phyloP scores from a whole-genome alignment of 2,329 filamentous ascomycete species.

The Sarocladiaceae sp. region DNA sequence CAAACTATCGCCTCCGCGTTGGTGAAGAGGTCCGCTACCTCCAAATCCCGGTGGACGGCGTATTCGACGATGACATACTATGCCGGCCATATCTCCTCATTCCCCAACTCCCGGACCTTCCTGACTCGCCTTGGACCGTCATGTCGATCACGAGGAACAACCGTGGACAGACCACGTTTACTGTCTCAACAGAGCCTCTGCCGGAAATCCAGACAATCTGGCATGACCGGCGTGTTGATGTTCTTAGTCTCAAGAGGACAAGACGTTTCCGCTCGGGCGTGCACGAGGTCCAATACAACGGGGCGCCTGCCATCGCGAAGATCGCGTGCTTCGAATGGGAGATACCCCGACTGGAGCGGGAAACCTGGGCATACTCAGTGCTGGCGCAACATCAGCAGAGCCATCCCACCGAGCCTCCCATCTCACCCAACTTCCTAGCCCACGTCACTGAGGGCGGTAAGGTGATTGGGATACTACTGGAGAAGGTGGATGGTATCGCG shows the following conservation, averaged over 20 bases:
- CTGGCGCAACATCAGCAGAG: constrained; percentile 11
- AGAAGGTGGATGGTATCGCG: constrained; percentile 8
- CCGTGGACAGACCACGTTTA: background rate
- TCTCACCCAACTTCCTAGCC: constrained; percentile 9
- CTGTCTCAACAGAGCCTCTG: background rate
- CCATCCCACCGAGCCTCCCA: constrained; percentile 3
- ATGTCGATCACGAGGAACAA: constrained; percentile 1
- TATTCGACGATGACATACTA: constrained; percentile 24
- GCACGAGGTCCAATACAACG: background rate
- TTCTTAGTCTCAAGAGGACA: background rate
- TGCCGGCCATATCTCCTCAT: constrained; percentile 25
- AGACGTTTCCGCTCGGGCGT: background rate
- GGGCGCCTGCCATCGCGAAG: constrained; percentile 22
- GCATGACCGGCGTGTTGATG: background rate
- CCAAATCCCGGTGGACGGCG: constrained; percentile 15
- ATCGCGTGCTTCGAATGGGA: constrained; percentile 26
- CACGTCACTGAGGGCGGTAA: constrained; percentile 9
- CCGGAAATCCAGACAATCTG: background rate
- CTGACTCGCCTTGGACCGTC: constrained; percentile 12
- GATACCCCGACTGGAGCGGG: constrained; percentile 21
- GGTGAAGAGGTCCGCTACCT: constrained; percentile 17
- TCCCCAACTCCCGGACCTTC: constrained; percentile 19
- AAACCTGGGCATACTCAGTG: constrained; percentile 21
- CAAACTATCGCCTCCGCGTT: constrained; percentile 17
- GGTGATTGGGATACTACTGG: constrained; percentile 10